Evolutionary conservation across 495 filamentous ascomycete species (phyloP).

Genomic region (Xylaria palmicola): DNA sequence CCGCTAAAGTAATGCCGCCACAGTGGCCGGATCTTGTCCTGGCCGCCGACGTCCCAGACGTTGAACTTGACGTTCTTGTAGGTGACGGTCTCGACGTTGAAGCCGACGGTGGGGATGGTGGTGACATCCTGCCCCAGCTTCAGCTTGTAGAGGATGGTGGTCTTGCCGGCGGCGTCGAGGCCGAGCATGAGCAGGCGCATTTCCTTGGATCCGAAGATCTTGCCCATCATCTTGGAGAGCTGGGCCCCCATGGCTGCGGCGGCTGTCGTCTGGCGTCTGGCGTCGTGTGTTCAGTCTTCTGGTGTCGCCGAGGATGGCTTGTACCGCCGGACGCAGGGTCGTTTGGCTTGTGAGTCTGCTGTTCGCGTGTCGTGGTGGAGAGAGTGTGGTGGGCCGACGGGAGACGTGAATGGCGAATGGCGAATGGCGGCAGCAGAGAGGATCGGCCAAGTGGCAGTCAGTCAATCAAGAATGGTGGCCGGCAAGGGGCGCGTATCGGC

Average conservation of each 20-base stretch:
- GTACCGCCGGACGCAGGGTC: neutral
- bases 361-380: too few relatives aligned
- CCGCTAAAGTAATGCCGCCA: slow-evolving; percentile 99
- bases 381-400: too few relatives aligned
- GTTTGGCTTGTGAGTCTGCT: too few relatives aligned
- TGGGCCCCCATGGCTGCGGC: slow-evolving; percentile 65
- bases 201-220: slow-evolving; percentile 98
- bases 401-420: too few relatives aligned
- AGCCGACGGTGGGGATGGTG: slow-evolving; percentile 98
- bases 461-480: too few relatives aligned
- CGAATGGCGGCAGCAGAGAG: too few relatives aligned
- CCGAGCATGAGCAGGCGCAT: slow-evolving; percentile 98
- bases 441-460: too few relatives aligned
- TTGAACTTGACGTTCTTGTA: slow-evolving; percentile 99
- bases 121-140: slow-evolving; percentile 98
- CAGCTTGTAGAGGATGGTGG: slow-evolving; percentile 99
- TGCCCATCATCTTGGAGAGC: slow-evolving; percentile 88
- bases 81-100: slow-evolving; percentile 99
- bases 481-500: too few relatives aligned
- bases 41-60: slow-evolving; percentile 98
- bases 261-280: too few relatives aligned
- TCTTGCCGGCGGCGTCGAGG: slow-evolving; percentile 97
- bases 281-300: neutral
- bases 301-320: neutral
- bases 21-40: slow-evolving; percentile 97